Conservation (phyloP, 306 rosid species). For the Pyrus betulifolia region DNA sequence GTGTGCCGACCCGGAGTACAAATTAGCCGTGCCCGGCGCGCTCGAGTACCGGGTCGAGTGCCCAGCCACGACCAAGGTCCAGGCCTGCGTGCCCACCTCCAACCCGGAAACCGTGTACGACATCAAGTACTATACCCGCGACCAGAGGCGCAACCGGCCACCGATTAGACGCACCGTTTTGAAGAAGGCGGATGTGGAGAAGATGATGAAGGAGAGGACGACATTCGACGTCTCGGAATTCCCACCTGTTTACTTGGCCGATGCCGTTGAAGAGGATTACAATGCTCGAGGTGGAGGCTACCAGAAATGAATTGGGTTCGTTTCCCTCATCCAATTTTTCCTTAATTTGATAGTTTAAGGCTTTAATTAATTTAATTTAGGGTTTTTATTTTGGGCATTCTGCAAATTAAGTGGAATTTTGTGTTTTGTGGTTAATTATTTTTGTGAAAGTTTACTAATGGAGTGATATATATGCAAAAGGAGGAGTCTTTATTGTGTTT, state of each 20-base stretch:
- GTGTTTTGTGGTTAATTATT: background rate
- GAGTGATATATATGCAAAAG: background rate
- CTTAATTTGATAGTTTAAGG: background rate
- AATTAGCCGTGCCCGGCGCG: conserved; percentile 50
- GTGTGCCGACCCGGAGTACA: conserved; percentile 68
- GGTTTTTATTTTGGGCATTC: background rate
- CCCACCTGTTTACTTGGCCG: conserved; percentile 62
- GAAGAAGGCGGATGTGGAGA: conserved; percentile 57
- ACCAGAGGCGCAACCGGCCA: conserved; percentile 95
- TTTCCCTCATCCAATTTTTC: background rate
- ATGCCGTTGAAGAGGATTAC: conserved; percentile 48
- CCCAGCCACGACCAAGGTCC: conserved; percentile 56
- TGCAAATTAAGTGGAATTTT: background rate
- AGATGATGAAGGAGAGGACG: conserved; percentile 47
- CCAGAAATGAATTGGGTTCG: conserved; percentile 29
- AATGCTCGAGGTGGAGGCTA: conserved; percentile 87
- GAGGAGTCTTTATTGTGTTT: background rate
- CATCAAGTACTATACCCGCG: conserved; percentile 73
- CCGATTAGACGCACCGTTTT: conserved; percentile 60
- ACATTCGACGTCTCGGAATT: conserved; percentile 47
- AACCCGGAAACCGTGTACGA: conserved; percentile 81
- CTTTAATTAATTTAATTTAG: background rate
- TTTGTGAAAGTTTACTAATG: background rate
- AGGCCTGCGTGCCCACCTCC: conserved; percentile 53
- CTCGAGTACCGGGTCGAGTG: conserved; percentile 63